Base-by-base conservation (phyloP, 2,329 filamentous ascomycete genomes). In the Penicillium psychrosexuale region DNA sequence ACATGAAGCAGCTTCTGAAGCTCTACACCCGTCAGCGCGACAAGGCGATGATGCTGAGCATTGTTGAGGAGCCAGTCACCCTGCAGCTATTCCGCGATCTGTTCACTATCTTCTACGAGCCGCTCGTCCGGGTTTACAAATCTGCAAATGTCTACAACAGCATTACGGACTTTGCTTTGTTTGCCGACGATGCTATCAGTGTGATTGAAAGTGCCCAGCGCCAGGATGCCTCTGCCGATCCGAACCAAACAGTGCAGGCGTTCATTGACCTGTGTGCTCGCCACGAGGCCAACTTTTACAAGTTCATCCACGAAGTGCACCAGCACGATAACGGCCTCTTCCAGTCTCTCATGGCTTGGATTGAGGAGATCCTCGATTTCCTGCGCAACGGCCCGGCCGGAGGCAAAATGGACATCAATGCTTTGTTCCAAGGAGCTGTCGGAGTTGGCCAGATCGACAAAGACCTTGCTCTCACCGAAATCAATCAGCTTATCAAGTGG, bases 71-170 rank as follows among this genome's bases (percentile, higher is more conserved):
- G 77, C 91, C 94, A 0, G 92, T 93, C n/a, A 97, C 94, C 0
- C 80, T 99, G n/a, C 89, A 95, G 69, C 82, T 99, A 28, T 94
- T 99, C 82, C 86, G 91, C 45, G 94, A 99, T 68, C 82, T 99
- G 24, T 97, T 99, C 72, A 96, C 91, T 33, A 97, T 99, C 70
- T 99, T 99, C 77, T 99, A 99, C 75, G 94, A 99, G 71, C 94
- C 94, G 0, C 85, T 99, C 22, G 91, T 99, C 15, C 84, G 94
- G 45, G 94, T 99, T 0, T 99, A 99, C 81, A 99, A 97, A 76
- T 96, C 92, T 19, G 94, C 94, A 61, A 99, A 97, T 66, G 93
- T 99, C 27, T 97, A 97, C 80, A 94, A 86, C 78, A 95, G 90
- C 69, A 93, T 99, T 57, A 97, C 93, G 0, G 94, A 99, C 73